Evolutionary conservation across 1,284 basidiomycete species (phyloP).

Genomic region (Ganoderma resinaceum): DNA sequence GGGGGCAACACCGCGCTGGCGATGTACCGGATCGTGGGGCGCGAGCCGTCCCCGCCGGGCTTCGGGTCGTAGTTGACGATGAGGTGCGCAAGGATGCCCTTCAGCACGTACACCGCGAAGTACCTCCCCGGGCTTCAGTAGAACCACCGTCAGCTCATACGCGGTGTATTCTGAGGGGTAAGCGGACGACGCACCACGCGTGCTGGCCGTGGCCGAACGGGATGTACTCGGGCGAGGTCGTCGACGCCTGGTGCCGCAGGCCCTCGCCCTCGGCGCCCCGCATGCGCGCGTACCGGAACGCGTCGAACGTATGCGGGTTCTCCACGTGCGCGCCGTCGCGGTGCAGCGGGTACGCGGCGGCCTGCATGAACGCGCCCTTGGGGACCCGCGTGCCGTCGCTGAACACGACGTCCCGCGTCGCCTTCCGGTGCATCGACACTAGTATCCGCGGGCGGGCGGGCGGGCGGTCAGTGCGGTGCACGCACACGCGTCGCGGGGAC

Average conservation of each 20-base stretch:
- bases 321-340: conserved; percentile 22
- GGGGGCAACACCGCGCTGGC: conserved; percentile 9
- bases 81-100: conserved; percentile 52
- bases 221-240: conserved; percentile 34
- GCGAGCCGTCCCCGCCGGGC: conserved; percentile 41
- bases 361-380: conserved; percentile 35
- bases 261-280: conserved; percentile 26
- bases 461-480: not conserved
- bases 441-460: not conserved
- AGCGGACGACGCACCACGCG: not conserved
- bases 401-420: conserved; percentile 46
- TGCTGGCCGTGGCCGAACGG: conserved; percentile 35
- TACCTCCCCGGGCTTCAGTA: conserved; percentile 50
- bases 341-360: conserved; percentile 17
- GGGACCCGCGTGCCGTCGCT: conserved; percentile 51
- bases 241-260: conserved; percentile 34
- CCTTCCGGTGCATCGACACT: conserved; percentile 45
- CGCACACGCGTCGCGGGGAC: not conserved
- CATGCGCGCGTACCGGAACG: conserved; percentile 19
- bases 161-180: too few relatives aligned
- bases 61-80: conserved; percentile 55
- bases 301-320: conserved; percentile 18
- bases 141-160: not conserved
- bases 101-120: conserved; percentile 54
- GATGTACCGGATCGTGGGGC: conserved; percentile 29